Evolutionary conservation across 495 filamentous ascomycete genomes (phyloP).

Genomic region (Annulohypoxylon moriforme): DNA sequence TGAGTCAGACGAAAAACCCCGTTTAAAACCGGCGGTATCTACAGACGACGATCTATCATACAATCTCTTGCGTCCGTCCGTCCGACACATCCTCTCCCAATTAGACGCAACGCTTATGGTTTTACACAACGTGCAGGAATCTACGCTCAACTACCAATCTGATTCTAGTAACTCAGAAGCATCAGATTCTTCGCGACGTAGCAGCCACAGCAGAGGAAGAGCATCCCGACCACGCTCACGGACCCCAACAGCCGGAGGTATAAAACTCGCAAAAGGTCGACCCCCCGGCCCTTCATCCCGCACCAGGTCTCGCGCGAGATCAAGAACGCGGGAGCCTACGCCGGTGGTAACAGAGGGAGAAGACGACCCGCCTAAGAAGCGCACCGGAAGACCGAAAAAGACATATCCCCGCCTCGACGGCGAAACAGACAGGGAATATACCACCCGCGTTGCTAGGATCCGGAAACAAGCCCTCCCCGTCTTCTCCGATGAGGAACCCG

Average conservation of each 20-base stretch:
- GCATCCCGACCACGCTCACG: constrained; percentile 28
- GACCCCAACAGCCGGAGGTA: constrained; percentile 30
- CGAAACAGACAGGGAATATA: constrained; percentile 57
- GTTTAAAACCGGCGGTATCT: constrained; percentile 45
- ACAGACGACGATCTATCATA: constrained; percentile 69
- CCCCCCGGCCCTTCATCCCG: constrained; percentile 16
- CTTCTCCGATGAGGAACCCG: constrained; percentile 28
- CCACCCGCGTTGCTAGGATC: constrained; percentile 54
- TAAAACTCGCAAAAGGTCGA: constrained; percentile 1
- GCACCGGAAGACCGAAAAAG: constrained; percentile 53
- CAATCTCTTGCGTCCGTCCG: constrained; percentile 69
- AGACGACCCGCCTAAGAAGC: constrained; percentile 13
- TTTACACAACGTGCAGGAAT: constrained; percentile 71
- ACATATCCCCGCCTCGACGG: constrained; percentile 52
- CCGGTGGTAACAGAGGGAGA: background rate
- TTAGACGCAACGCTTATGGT: constrained; percentile 73
- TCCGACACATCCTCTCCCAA: constrained; percentile 71
- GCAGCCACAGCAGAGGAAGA: constrained; percentile 4
- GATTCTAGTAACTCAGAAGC: constrained; percentile 48
- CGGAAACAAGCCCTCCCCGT: constrained; percentile 37
- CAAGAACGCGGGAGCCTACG: background rate
- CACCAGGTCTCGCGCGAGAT: constrained; percentile 1
- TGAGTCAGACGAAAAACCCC: constrained; percentile 6
- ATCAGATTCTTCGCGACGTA: constrained; percentile 40
- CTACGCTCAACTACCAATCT: constrained; percentile 50